Evolutionary conservation across 2,329 filamentous ascomycete genomes (phyloP).

Genomic region (Ophiostoma tasmaniense): DNA sequence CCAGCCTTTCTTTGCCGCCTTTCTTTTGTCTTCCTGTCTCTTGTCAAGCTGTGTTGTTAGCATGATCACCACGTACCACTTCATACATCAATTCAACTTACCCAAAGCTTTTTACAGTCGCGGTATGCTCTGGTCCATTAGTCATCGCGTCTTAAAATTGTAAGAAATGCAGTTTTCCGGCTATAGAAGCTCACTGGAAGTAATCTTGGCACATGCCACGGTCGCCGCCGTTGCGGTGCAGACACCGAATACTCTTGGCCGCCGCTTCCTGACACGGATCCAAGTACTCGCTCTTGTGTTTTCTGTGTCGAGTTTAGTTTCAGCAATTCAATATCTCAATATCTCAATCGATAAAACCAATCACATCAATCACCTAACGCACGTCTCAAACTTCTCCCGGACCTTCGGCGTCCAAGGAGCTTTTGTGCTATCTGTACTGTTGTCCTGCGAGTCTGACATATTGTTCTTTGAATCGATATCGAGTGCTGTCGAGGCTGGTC

Average conservation of each 20-base stretch:
- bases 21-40: constrained; percentile 19
- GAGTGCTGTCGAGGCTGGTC: not conserved
- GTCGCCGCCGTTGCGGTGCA: constrained; percentile 82
- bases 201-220: constrained; percentile 87
- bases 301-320: constrained; percentile 43
- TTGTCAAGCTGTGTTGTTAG: constrained; percentile 24
- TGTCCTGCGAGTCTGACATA: not conserved
- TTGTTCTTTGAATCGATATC: not conserved
- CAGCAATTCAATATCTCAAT: no score
- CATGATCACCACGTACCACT: not conserved
- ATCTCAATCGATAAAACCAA: not conserved
- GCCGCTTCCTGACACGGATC: constrained; percentile 95
- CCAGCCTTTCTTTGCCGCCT: constrained; percentile 6
- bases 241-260: constrained; percentile 71
- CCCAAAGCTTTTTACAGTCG: constrained; percentile 93
- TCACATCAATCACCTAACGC: constrained; percentile 23
- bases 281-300: constrained; percentile 80
- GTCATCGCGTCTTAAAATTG: not conserved
- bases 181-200: constrained; percentile 61
- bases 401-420: constrained; percentile 46
- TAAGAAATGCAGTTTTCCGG: not conserved
- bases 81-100: constrained; percentile 36
- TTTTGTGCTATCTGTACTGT: not conserved
- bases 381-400: constrained; percentile 58
- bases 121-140: constrained; percentile 63